phyloP scores from a whole-genome alignment of 2,329 filamentous ascomycete species.

The Endocalyx cinctus region DNA sequence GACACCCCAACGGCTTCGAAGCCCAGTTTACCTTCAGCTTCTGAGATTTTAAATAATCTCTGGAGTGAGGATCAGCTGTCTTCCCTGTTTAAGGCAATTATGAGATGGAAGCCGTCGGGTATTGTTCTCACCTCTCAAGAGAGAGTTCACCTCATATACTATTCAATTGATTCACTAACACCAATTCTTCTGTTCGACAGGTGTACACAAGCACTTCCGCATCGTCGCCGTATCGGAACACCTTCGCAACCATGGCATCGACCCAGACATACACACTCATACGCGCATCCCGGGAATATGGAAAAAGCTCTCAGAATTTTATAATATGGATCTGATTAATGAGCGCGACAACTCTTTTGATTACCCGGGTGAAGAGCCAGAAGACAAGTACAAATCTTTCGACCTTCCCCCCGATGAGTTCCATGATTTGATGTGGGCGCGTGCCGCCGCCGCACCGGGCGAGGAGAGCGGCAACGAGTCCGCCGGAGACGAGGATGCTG shows the following conservation, averaged over 20 bases:
- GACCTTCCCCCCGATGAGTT: constrained; percentile 50
- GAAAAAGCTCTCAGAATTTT: constrained; percentile 77
- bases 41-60: constrained; percentile 54
- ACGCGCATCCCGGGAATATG: constrained; percentile 89
- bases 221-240: constrained; percentile 83
- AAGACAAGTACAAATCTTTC: constrained; percentile 63
- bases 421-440: constrained; percentile 42
- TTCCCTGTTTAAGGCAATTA: constrained; percentile 86
- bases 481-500: constrained; percentile 33
- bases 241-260: constrained; percentile 73
- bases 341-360: constrained; percentile 66
- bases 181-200: constrained; percentile 35
- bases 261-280: constrained; percentile 66
- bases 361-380: constrained; percentile 37
- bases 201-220: constrained; percentile 90
- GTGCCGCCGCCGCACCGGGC: constrained; percentile 39
- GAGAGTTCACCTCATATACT: constrained; percentile 1
- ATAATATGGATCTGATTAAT: constrained; percentile 81
- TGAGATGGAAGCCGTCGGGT: constrained; percentile 96
- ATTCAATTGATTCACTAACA: not conserved
- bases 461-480: constrained; percentile 46
- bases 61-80: constrained; percentile 97
- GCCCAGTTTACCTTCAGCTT: constrained; percentile 31
- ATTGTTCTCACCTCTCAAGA: constrained; percentile 7
- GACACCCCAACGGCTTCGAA: constrained; percentile 29